Evolutionary conservation across 805 yeast species (phyloP).

Genomic region (Candida taoyuanica): DNA sequence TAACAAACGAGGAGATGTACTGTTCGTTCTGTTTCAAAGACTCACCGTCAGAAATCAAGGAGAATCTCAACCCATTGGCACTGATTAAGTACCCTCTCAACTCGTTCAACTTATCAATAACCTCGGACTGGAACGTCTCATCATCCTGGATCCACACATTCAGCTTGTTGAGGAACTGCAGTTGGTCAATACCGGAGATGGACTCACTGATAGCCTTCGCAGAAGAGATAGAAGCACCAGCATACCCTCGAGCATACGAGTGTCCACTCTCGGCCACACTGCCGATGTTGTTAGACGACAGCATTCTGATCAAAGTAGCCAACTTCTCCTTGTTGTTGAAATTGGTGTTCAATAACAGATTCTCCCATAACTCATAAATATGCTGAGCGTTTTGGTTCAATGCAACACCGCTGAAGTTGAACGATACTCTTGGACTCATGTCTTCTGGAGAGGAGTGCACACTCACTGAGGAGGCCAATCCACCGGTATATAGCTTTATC

Average conservation of each 20-base stretch:
- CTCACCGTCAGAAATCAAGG: constrained; percentile 54
- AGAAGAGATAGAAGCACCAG: constrained; percentile 59
- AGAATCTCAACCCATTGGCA: constrained; percentile 44
- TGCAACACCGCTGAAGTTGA: constrained; percentile 63
- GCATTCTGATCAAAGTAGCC: constrained; percentile 62
- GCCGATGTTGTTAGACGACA: constrained; percentile 74
- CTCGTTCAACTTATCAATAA: constrained; percentile 59
- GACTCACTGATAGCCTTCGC: constrained; percentile 58
- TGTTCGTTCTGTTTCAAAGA: constrained; percentile 26
- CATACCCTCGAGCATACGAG: constrained; percentile 65
- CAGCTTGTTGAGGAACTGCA: constrained; percentile 61
- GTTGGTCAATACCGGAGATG: constrained; percentile 72
- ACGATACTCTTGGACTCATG: constrained; percentile 44
- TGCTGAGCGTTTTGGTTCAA: constrained; percentile 57
- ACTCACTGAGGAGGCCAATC: constrained; percentile 59
- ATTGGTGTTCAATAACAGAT: constrained; percentile 65
- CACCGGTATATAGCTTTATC: constrained; percentile 82
- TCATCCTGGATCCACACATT: constrained; percentile 46
- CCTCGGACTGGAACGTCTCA: constrained; percentile 44
- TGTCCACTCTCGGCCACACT: constrained; percentile 87
- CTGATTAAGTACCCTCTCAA: constrained; percentile 42
- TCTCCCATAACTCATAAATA: constrained; percentile 62
- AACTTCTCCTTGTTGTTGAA: constrained; percentile 66
- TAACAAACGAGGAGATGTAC: constrained; percentile 28
- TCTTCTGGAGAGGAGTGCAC: constrained; percentile 55